These are phyloP conservation scores for Ustulina deusta DNA, from an alignment of 2,329 filamentous ascomycete genomes.

Conservation along the genomic window DNA sequence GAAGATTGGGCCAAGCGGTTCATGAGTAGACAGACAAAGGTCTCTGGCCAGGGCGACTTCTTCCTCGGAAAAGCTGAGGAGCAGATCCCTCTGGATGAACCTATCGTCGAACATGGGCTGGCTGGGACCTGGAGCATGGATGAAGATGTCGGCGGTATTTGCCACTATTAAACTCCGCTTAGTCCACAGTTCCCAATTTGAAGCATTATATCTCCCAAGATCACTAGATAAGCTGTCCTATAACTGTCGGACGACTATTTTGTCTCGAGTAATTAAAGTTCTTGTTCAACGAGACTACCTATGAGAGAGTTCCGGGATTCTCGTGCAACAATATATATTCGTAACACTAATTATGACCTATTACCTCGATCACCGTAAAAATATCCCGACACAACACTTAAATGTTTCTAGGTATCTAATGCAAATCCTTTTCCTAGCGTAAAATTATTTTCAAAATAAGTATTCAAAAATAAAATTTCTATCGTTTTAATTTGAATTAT, in stretches of 20 bases:
- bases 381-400: neutral
- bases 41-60: conserved; percentile 66
- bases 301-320: neutral
- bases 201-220: neutral
- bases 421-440: neutral
- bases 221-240: neutral
- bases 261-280: neutral
- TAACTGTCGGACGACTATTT: neutral
- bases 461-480: no score
- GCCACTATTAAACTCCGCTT: conserved; percentile 59
- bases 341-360: neutral
- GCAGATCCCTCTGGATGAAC: conserved; percentile 46
- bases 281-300: neutral
- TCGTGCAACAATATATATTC: neutral
- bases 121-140: conserved; percentile 92
- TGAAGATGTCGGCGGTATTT: conserved; percentile 77
- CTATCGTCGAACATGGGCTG: conserved; percentile 66
- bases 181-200: neutral
- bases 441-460: no score
- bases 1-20: conserved; percentile 70
- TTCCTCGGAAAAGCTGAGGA: conserved; percentile 67
- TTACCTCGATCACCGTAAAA: neutral
- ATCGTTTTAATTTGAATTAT: no score
- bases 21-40: conserved; percentile 65
- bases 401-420: neutral